Conservation (phyloP, 2,329 filamentous ascomycete species). For the Aureobasidium sp. region DNA sequence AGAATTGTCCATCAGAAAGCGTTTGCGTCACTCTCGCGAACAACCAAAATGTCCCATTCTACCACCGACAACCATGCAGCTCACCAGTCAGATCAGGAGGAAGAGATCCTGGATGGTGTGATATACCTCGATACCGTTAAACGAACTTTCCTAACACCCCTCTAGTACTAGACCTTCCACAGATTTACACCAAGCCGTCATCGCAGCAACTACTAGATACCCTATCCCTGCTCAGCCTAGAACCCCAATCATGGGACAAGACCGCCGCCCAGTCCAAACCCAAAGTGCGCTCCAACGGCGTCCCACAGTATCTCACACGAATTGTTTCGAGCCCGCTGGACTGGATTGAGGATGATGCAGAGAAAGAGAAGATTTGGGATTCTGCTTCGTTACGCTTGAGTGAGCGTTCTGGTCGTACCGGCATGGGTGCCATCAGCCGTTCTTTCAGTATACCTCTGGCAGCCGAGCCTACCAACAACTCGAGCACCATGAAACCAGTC, state of each 20-base stretch:
- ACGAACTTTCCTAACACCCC: constrained; percentile 3
- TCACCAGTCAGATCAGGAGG: constrained; percentile 18
- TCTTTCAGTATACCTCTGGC: constrained; percentile 46
- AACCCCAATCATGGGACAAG: constrained; percentile 58
- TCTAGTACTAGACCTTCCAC: constrained; percentile 66
- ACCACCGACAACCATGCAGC: constrained; percentile 12
- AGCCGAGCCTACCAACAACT: neutral
- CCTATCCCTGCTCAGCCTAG: constrained; percentile 57
- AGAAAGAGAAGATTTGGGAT: constrained; percentile 64
- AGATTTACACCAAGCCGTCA: constrained; percentile 67
- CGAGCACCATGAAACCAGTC: constrained; percentile 9
- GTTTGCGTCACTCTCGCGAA: neutral
- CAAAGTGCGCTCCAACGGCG: constrained; percentile 40
- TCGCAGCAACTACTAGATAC: constrained; percentile 54
- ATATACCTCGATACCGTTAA: constrained; percentile 29
- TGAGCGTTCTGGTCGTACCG: constrained; percentile 73
- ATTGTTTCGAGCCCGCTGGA: constrained; percentile 58
- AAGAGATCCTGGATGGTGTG: constrained; percentile 26
- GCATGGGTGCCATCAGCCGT: constrained; percentile 55
- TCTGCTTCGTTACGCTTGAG: constrained; percentile 70
- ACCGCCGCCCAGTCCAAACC: constrained; percentile 22
- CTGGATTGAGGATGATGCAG: constrained; percentile 60
- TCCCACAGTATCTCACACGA: constrained; percentile 57
- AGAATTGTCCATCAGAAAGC: neutral
- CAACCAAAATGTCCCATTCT: neutral